Conservation (phyloP, 1,284 basidiomycete genomes). For the Mycosarcoma mackinlayi region DNA sequence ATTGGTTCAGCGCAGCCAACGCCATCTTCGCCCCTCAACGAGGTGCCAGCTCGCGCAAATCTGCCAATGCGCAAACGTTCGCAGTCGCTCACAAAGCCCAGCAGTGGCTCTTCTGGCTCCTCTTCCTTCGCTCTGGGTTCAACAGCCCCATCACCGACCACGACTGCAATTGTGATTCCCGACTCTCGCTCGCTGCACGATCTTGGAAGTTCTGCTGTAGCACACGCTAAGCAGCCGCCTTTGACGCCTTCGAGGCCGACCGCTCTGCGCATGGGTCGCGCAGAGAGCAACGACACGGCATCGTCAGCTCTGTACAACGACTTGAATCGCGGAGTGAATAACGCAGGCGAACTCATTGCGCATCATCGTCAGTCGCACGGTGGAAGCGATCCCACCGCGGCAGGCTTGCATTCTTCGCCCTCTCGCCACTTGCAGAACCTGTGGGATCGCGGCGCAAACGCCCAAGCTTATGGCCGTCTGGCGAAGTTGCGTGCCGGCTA, state of each 20-base stretch:
- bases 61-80: constrained; percentile 30
- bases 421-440: constrained; percentile 21
- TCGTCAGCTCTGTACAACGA: background rate
- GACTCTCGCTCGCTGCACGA: constrained; percentile 23
- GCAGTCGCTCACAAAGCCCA: constrained; percentile 36
- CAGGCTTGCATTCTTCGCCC: constrained; percentile 15
- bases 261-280: constrained; percentile 17
- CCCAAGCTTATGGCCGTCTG: constrained; percentile 22
- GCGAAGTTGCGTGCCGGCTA: constrained; percentile 30
- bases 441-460: constrained; percentile 34
- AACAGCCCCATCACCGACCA: background rate
- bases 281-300: constrained; percentile 12
- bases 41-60: constrained; percentile 2
- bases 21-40: constrained; percentile 15
- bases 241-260: background rate
- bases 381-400: constrained; percentile 47
- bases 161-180: constrained; percentile 23
- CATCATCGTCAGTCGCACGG: constrained; percentile 50
- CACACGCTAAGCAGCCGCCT: background rate
- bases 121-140: background rate
- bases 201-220: background rate
- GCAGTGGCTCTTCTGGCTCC: background rate
- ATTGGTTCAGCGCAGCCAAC: constrained; percentile 7
- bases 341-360: constrained; percentile 14
- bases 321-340: background rate